Percentiles rank a stretch among this genome's conserved stretches.
phyloP scores from a whole-genome alignment of 179 eudicot species.

The Camellia oleifera region DNA sequence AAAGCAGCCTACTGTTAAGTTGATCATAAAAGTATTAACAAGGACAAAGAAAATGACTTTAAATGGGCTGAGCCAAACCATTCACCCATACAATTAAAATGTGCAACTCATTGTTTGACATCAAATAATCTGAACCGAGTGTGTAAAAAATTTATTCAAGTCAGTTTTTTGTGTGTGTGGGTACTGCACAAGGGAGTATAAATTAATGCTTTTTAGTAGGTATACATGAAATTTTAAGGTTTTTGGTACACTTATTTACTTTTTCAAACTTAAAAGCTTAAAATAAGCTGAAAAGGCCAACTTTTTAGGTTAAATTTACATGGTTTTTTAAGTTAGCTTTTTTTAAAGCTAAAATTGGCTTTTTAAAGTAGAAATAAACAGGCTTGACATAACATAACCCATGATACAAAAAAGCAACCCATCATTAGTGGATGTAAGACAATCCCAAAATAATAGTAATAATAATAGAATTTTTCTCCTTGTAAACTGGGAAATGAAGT shows the following conservation, averaged over 20 bases:
- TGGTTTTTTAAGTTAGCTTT: too few relatives aligned
- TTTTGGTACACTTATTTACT: too few relatives aligned
- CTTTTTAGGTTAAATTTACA: too few relatives aligned
- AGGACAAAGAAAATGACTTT: not conserved
- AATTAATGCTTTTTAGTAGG: too few relatives aligned
- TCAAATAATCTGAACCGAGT: not conserved
- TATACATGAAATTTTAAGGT: too few relatives aligned
- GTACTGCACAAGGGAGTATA: not conserved
- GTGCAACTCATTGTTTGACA: not conserved
- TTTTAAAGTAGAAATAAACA: too few relatives aligned
- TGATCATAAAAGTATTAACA: not conserved
- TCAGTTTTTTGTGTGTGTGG: not conserved
- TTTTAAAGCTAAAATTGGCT: too few relatives aligned
- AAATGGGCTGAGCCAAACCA: not conserved
- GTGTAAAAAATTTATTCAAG: not conserved
- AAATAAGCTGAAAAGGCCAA: too few relatives aligned
- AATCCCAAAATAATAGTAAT: not conserved
- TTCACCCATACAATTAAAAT: not conserved
- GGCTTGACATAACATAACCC: not conserved
- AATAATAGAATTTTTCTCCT: not conserved
- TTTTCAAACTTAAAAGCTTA: too few relatives aligned
- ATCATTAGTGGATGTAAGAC: not conserved
- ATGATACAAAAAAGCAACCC: not conserved
- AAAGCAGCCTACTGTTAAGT: conserved; percentile 28
- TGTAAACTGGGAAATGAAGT: not conserved